Conservation (phyloP, 192 early-diverging fungal genomes). For the Mortierella antarctica region DNA sequence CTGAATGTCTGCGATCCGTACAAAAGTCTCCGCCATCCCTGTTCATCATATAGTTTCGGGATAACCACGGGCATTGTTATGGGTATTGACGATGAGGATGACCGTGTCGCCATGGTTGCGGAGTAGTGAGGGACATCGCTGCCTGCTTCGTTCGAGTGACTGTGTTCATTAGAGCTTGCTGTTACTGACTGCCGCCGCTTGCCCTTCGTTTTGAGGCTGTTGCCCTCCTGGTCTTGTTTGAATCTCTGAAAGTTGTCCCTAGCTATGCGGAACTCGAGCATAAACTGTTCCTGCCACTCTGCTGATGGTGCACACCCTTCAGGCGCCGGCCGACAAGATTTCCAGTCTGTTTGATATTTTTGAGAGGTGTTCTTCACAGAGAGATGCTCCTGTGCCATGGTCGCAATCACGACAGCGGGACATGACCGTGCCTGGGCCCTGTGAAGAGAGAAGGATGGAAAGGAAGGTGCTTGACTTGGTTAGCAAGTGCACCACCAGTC, state of each 20-base stretch:
- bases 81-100: background rate
- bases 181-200: slow-evolving; percentile 4
- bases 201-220: background rate
- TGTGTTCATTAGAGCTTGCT: background rate
- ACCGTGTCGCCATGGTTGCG: background rate
- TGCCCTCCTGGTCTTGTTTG: background rate
- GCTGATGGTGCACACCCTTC: slow-evolving; percentile 34
- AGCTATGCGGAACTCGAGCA: slow-evolving; percentile 20
- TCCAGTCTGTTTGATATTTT: slow-evolving; percentile 40
- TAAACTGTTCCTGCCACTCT: slow-evolving; percentile 42
- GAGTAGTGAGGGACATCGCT: background rate
- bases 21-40: slow-evolving; percentile 24
- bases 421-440: slow-evolving; percentile 40
- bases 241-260: slow-evolving; percentile 3
- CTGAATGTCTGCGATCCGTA: slow-evolving; percentile 16
- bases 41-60: slow-evolving; percentile 33
- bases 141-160: slow-evolving; percentile 1
- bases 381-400: slow-evolving; percentile 18
- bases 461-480: background rate
- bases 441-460: background rate
- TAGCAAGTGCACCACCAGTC: no score
- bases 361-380: slow-evolving; percentile 43
- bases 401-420: slow-evolving; percentile 36
- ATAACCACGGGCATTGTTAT: background rate
- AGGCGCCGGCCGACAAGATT: slow-evolving; percentile 41